Base-by-base conservation (phyloP, 495 filamentous ascomycete species). In the Penicillium malachiteum region DNA sequence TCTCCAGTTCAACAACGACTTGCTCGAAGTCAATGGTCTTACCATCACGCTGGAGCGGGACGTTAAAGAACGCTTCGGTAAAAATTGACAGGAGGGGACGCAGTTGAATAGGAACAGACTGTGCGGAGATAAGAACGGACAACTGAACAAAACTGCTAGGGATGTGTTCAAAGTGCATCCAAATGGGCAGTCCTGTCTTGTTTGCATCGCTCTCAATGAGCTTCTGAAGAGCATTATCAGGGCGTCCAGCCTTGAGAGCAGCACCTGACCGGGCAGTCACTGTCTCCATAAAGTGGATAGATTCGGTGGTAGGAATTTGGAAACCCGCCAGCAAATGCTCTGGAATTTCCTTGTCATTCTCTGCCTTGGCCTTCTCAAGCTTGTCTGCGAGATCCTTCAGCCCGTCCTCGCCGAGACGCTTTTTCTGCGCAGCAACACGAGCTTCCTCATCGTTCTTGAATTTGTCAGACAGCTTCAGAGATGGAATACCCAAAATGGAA, bases 101-200 rank as follows among this genome's bases (percentile, higher is more conserved):
- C 48, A 87, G 78, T 52, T 89, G 78, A 5, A 86, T 76, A 0
- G 91, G 87, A 0, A 96, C 76, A 17, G 83, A 74, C 13, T 84
- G 83, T 2, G 91, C 93, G 44, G 89, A 89, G 35, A 97, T 68
- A 39, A 96, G 78, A 14, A 96, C 68, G 8, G 81, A 85, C 11
- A 97, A 72, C 55, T 90, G 85, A 41, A 96, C 91, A 65, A 99
- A 99, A 61, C 88, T 93, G 42, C 89, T 92, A 33, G 85, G 83
- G 33, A 96, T 87, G 61, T 96, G 84, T 74, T 99, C 94, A 61
- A 94, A 99, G 71, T 99, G 95, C n/a, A 99, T 80, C 71, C 96
- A 99, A 3, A 96, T 77, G 1, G 92, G 90, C 37, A 83, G 59
- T 46, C 80, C 79, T 3, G 79, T 59, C 8, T 79, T 52, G 17